phyloP scores from a whole-genome alignment of 352 stramenopile species.

The Globisporangium apiculatum region DNA sequence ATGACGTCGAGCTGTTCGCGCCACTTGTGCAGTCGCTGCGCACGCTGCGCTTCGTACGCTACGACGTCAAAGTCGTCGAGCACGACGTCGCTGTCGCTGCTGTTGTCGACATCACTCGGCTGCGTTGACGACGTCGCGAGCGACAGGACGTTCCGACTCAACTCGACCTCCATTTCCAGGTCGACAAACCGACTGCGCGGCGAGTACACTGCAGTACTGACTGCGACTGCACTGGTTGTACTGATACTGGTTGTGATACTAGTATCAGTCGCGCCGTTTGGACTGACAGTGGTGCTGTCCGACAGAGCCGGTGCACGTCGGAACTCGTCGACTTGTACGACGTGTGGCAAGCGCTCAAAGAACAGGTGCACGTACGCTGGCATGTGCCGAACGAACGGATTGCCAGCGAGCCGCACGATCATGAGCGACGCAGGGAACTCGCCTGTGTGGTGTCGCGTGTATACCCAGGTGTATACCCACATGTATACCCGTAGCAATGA shows the following conservation, averaged over 20 bases:
- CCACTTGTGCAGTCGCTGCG: constrained; percentile 39
- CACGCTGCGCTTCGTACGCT: constrained; percentile 40
- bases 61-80: constrained; percentile 16
- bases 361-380: constrained; percentile 48
- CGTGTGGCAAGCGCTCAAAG: constrained; percentile 53
- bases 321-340: constrained; percentile 51
- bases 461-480: too few species aligned
- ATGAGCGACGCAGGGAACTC: constrained; percentile 55
- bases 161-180: constrained; percentile 26
- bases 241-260: too few species aligned
- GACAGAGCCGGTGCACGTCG: constrained; percentile 15
- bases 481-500: not conserved
- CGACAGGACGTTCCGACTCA: constrained; percentile 19
- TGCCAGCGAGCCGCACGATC: constrained; percentile 42
- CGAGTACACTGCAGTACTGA: constrained; percentile 13
- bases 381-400: constrained; percentile 51
- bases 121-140: not conserved
- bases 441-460: constrained; percentile 2
- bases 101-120: constrained; percentile 7
- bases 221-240: too few species aligned
- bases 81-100: constrained; percentile 9
- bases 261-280: not conserved
- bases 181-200: constrained; percentile 26
- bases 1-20: constrained; percentile 40
- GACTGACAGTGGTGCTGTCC: not conserved